Percentiles rank a stretch among this genome's conserved stretches.
These are phyloP conservation scores for Picochlorum sp. DNA, from an alignment of 139 green algal genomes.

Conservation along the genomic window DNA sequence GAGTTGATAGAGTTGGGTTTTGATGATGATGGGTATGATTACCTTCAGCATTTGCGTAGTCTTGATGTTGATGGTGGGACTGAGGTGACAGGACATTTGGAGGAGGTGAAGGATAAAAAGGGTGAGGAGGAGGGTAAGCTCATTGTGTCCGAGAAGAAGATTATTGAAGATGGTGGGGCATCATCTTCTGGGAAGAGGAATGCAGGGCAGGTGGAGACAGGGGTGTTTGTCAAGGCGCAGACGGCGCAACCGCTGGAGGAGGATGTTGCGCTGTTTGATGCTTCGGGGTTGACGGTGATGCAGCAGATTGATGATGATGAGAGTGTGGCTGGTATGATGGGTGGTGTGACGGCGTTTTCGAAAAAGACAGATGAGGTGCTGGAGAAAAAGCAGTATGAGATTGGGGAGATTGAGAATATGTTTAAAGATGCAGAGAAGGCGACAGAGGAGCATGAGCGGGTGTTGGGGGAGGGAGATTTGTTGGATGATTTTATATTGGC, in stretches of 20 bases:
- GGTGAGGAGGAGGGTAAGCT: neutral
- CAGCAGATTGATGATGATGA: conserved; percentile 24
- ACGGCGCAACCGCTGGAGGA: conserved; percentile 18
- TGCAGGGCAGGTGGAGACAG: neutral
- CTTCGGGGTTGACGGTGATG: conserved; percentile 28
- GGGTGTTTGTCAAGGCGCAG: conserved; percentile 31
- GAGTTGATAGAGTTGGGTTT: conserved; percentile 77
- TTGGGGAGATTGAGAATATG: conserved; percentile 32
- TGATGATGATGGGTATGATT: conserved; percentile 95
- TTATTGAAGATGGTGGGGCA: neutral
- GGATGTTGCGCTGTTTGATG: conserved; percentile 35
- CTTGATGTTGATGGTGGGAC: conserved; percentile 19
- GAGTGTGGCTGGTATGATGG: conserved; percentile 25
- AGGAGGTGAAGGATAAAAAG: neutral
- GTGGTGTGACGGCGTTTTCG: conserved; percentile 45
- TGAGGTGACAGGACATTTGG: conserved; percentile 15
- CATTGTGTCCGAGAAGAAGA: neutral
- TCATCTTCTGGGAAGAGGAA: neutral
- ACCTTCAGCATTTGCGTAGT: conserved; percentile 71
- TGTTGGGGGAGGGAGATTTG: conserved; percentile 43
- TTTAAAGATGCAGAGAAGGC: conserved; percentile 27
- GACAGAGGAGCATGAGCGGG: neutral
- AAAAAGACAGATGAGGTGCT: neutral
- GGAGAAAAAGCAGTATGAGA: conserved; percentile 15
- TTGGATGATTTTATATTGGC: conserved; percentile 63